phyloP scores from a whole-genome alignment of 164 flowering plant species.

The Houttuynia cordata region DNA sequence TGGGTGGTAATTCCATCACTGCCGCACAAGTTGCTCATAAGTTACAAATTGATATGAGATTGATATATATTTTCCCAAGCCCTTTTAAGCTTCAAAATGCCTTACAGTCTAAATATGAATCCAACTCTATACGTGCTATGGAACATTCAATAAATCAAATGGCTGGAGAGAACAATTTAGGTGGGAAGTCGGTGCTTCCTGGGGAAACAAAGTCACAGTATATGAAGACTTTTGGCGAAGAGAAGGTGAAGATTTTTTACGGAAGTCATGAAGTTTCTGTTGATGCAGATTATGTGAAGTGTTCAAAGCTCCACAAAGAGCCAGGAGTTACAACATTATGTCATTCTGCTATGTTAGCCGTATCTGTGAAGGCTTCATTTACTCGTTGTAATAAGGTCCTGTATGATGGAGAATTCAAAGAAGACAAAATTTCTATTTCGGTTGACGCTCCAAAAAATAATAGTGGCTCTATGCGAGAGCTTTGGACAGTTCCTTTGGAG shows the following conservation, averaged over 20 bases:
- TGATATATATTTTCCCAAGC: conserved; percentile 52
- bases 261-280: conserved; percentile 7
- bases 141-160: too few relatives aligned
- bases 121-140: conserved; percentile 4
- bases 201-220: background rate
- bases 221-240: background rate
- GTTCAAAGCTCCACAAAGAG: conserved; percentile 9
- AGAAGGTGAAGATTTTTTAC: background rate
- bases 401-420: conserved; percentile 18
- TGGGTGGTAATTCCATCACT: conserved; percentile 83
- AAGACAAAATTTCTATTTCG: conserved; percentile 17
- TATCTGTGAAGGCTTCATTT: conserved; percentile 30
- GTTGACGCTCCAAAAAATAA: conserved; percentile 23
- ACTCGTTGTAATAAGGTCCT: conserved; percentile 64
- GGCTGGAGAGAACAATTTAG: too few relatives aligned
- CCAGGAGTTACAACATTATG: conserved; percentile 5
- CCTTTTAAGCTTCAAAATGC: conserved; percentile 47
- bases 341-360: conserved; percentile 11
- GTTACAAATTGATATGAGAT: conserved; percentile 66
- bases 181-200: conserved; percentile 3
- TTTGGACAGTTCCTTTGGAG: conserved; percentile 69
- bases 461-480: conserved; percentile 29
- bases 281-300: conserved; percentile 29
- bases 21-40: conserved; percentile 76
- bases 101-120: conserved; percentile 13